phyloP scores from a whole-genome alignment of 257 asterid genomes.

The Penstemon eatonii region DNA sequence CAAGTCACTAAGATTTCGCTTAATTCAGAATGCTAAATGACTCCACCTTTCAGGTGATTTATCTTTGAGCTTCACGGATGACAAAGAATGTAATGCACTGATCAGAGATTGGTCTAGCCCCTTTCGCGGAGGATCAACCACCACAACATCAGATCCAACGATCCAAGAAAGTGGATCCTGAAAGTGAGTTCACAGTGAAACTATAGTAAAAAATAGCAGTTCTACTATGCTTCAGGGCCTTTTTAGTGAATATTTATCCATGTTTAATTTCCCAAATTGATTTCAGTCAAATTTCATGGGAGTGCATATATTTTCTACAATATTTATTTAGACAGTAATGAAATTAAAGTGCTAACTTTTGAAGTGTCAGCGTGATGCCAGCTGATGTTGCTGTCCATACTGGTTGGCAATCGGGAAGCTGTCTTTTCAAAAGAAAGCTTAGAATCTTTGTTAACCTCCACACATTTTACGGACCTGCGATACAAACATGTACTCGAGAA shows the following conservation, averaged over 20 bases:
- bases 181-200: constrained; percentile 15
- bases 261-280: neutral
- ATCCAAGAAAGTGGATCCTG: constrained; percentile 95
- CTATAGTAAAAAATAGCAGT: too few species aligned
- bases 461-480: constrained; percentile 87
- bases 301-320: constrained; percentile 15
- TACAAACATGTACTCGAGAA: neutral
- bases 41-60: constrained; percentile 53
- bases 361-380: constrained; percentile 95
- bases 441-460: constrained; percentile 92
- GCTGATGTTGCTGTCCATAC: constrained; percentile 69
- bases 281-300: constrained; percentile 2
- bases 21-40: constrained; percentile 15
- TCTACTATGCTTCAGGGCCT: neutral
- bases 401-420: constrained; percentile 67
- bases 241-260: neutral
- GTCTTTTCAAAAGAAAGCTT: constrained; percentile 82
- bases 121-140: constrained; percentile 97
- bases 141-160: constrained; percentile 84
- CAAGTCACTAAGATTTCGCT: constrained; percentile 17
- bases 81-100: constrained; percentile 51
- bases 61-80: constrained; percentile 44
- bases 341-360: constrained; percentile 43
- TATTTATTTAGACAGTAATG: constrained; percentile 8
- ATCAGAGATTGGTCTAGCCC: constrained; percentile 81